Conservation (phyloP, 768 basidiomycete species). For the Tricholoma furcatifolium region DNA sequence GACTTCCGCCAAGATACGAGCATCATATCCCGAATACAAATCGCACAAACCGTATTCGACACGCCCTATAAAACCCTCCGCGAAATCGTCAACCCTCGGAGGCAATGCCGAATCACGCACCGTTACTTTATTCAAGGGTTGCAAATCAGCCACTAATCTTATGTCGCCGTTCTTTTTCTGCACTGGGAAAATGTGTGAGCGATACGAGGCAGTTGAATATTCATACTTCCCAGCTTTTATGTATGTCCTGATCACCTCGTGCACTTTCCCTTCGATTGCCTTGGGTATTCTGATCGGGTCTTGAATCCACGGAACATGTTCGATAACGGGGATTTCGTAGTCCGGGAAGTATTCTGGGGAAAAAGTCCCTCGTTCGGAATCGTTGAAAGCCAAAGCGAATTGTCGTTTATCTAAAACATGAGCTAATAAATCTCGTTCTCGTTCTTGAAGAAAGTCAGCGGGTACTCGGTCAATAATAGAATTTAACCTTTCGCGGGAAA, state of each 20-base stretch:
- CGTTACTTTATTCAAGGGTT: constrained; percentile 32
- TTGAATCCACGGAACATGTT: constrained; percentile 29
- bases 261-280: no score
- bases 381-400: no score
- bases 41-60: constrained; percentile 24
- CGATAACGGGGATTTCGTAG: no score
- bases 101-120: constrained; percentile 24
- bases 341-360: no score
- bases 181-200: constrained; percentile 24
- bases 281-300: constrained; percentile 25
- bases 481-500: constrained; percentile 12
- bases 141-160: constrained; percentile 28
- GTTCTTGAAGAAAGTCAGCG: no score
- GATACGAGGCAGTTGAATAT: no score
- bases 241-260: constrained; percentile 21
- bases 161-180: constrained; percentile 26
- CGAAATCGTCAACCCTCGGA: constrained; percentile 24
- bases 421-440: constrained; percentile 19
- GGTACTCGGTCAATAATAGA: constrained; percentile 2
- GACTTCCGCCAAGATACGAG: constrained; percentile 21
- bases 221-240: no score
- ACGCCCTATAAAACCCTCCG: constrained; percentile 21
- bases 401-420: constrained; percentile 12
- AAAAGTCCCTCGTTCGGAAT: no score
- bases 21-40: constrained; percentile 33